These are phyloP conservation scores for Pseudogymnoascus sp. DNA, from an alignment of 2,329 filamentous ascomycete species.

Conservation along the genomic window DNA sequence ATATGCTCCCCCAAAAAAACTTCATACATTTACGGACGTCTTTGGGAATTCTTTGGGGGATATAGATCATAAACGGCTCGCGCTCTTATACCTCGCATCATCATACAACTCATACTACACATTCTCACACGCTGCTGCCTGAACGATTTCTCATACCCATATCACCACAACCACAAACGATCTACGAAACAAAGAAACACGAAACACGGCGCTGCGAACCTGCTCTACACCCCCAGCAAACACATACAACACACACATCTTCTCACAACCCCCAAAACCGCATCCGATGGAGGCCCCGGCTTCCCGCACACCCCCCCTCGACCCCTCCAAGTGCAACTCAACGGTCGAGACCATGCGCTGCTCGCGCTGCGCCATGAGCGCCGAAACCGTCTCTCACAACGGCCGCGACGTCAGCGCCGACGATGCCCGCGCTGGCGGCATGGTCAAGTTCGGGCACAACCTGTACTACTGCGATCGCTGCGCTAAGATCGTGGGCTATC, in stretches of 20 bases:
- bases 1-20: background rate
- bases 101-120: background rate
- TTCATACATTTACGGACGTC: background rate
- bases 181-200: background rate
- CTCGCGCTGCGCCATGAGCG: slow-evolving; percentile 52
- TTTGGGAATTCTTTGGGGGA: background rate
- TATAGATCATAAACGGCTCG: background rate
- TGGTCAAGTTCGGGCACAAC: slow-evolving; percentile 58
- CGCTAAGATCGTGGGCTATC: slow-evolving; percentile 56
- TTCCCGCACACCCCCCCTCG: background rate
- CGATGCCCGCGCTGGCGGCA: slow-evolving; percentile 49
- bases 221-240: background rate
- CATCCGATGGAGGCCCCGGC: background rate
- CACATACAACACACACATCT: background rate
- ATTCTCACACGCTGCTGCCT: background rate
- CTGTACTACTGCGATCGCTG: slow-evolving; percentile 60
- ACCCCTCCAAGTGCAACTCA: slow-evolving; percentile 13
- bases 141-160: background rate
- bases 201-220: background rate
- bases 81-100: background rate
- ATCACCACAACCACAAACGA: background rate
- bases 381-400: slow-evolving; percentile 46
- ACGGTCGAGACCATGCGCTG: slow-evolving; percentile 53
- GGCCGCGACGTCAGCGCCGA: slow-evolving; percentile 36
- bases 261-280: background rate